Conservation (phyloP, 106 monocot species). For the Xerophyta viscosa region DNA sequence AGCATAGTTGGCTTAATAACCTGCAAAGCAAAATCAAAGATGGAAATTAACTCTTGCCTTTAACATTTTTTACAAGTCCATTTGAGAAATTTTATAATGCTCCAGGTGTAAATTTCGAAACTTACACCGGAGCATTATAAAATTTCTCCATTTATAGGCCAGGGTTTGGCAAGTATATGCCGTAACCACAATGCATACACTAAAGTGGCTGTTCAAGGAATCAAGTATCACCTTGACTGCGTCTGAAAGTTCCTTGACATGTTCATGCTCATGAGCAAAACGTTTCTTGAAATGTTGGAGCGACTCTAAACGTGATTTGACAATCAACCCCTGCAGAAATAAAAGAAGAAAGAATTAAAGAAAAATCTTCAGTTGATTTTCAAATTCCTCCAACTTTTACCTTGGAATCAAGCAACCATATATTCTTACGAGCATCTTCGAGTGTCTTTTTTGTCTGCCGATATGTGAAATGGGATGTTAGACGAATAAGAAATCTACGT, state of each 20-base stretch:
- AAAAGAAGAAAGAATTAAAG: not conserved
- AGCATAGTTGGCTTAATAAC: conserved; percentile 47
- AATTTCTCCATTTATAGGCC: no score
- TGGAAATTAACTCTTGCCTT: not conserved
- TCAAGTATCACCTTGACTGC: conserved; percentile 85
- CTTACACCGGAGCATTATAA: no score
- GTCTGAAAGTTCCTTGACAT: conserved; percentile 50
- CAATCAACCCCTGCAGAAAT: conserved; percentile 66
- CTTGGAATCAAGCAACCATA: conserved; percentile 98
- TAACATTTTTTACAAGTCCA: no score
- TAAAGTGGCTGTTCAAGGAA: no score
- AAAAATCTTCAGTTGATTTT: no score
- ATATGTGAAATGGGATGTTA: no score
- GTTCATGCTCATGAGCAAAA: conserved; percentile 94
- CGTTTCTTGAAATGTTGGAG: conserved; percentile 95
- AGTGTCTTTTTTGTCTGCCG: conserved; percentile 62
- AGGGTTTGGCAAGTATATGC: no score
- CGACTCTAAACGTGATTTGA: conserved; percentile 65
- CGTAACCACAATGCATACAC: no score
- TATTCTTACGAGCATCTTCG: conserved; percentile 84
- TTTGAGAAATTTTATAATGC: no score
- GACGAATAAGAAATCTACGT: no score
- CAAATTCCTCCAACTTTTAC: conserved; percentile 21
- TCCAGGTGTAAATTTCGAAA: no score
- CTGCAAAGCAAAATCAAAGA: conserved; percentile 8